A percentile compares a stretch with the other conserved stretches of the same genome.
Conservation (phyloP, 768 basidiomycete species). For the Chalciporus sphaerocephalus region DNA sequence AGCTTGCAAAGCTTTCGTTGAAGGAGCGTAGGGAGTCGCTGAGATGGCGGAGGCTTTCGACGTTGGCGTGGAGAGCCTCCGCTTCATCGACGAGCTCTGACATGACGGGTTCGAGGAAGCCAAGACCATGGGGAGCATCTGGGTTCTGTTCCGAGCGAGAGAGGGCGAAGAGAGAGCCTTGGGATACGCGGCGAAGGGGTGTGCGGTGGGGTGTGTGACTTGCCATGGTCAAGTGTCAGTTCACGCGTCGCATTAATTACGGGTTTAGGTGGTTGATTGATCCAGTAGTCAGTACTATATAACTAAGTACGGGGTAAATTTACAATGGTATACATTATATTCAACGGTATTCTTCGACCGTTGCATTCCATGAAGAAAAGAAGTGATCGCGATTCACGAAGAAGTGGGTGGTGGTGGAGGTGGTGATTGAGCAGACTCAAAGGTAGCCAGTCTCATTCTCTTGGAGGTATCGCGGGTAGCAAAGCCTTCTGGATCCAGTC, state of each 20-base stretch:
- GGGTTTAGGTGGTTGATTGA: too few species aligned
- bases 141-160: conserved; percentile 66
- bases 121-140: conserved; percentile 78
- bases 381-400: neutral
- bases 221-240: conserved; percentile 6
- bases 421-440: neutral
- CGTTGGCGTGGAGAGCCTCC: conserved; percentile 71
- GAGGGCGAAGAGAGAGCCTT: conserved; percentile 82
- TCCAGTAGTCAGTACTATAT: too few species aligned
- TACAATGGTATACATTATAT: neutral
- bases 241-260: neutral
- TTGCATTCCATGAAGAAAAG: neutral
- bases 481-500: conserved; percentile 10
- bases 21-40: conserved; percentile 76
- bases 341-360: neutral
- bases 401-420: neutral
- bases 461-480: conserved; percentile 10
- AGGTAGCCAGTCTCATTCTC: neutral
- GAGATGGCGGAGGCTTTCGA: conserved; percentile 66
- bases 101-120: conserved; percentile 81
- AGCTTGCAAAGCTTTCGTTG: conserved; percentile 92
- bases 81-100: conserved; percentile 86
- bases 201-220: conserved; percentile 60
- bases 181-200: conserved; percentile 84
- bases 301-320: neutral